Percentiles rank a stretch among this genome's conserved stretches.
These are phyloP conservation scores for Ogataea trehaloabstinens DNA, from an alignment of 805 yeast species.

Conservation along the genomic window DNA sequence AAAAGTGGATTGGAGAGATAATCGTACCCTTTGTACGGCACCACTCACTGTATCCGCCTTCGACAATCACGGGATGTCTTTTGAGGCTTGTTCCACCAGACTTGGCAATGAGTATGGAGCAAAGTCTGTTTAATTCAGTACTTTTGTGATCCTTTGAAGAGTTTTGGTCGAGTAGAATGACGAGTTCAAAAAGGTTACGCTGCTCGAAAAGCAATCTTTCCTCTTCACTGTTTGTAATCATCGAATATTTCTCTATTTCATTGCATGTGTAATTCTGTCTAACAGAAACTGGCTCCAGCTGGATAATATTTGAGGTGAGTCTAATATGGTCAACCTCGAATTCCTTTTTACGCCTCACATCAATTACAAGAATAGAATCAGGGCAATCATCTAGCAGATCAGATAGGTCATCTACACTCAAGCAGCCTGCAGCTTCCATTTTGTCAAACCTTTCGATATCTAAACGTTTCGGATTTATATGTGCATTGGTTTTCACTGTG, in stretches of 20 bases:
- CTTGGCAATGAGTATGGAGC: slow-evolving; percentile 36
- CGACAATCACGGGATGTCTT: slow-evolving; percentile 43
- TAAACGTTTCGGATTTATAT: neutral
- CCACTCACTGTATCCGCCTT: slow-evolving; percentile 72
- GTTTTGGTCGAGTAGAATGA: slow-evolving; percentile 61
- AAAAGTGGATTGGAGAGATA: slow-evolving; percentile 19
- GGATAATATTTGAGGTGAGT: slow-evolving; percentile 53
- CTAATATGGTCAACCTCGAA: slow-evolving; percentile 63
- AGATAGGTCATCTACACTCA: slow-evolving; percentile 23
- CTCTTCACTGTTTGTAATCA: slow-evolving; percentile 51
- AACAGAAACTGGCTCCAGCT: slow-evolving; percentile 71
- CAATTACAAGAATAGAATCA: slow-evolving; percentile 57
- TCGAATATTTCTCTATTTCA: slow-evolving; percentile 65
- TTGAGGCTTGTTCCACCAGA: slow-evolving; percentile 36
- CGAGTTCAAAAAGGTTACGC: slow-evolving; percentile 55
- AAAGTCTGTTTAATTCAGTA: slow-evolving; percentile 30
- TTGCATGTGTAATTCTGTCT: slow-evolving; percentile 50
- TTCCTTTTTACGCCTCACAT: slow-evolving; percentile 60
- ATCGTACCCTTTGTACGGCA: slow-evolving; percentile 15
- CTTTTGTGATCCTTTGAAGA: slow-evolving; percentile 25
- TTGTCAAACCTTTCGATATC: neutral
- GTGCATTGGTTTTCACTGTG: neutral
- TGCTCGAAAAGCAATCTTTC: slow-evolving; percentile 55
- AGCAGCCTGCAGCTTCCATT: slow-evolving; percentile 4
- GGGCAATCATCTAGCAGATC: slow-evolving; percentile 30